Base-by-base conservation (phyloP, 2,329 filamentous ascomycete species). In the Chrysoporthe deuterocubensis region DNA sequence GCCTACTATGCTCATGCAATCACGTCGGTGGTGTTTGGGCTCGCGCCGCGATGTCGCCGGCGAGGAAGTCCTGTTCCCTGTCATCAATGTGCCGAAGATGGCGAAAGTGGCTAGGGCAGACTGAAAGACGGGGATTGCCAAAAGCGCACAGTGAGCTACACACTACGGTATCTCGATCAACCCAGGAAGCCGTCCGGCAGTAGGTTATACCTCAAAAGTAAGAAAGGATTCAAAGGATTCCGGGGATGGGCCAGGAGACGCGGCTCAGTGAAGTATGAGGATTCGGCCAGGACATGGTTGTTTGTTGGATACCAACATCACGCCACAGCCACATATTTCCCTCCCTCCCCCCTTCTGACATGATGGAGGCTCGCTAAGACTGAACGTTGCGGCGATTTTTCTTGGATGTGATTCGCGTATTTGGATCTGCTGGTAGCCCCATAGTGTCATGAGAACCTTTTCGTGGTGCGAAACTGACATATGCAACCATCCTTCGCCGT, bases 21-120 rank as follows among this genome's bases (percentile, higher is more conserved):
- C 48, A 26, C 7, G n/a, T 26, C n/a, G 48, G 48, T 26, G 46
- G n/a, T 50, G 48, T 8, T 26, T 50, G 13, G 48, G 9, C 8
- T 26, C n/a, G 4, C 48, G n/a, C 48, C 48, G 48, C 48, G 48
- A 50, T 50, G n/a, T 26, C 48, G 48, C 48, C 48, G 48, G 26
- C 48, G n/a, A 50, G 48, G 13, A 50, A 26, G 13, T 26, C 48
- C 26, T 21, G 48, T 26, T 50, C n/a, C 48, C 48, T 26, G 48
- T 50, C 48, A 50, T 50, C n/a, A 50, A 50, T 50, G 48, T 50
- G 48, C 48, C 48, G 48, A 50, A 50, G n/a, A 50, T 13, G 48
- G n/a, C n/a, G n/a, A 50, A 11, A 50, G 48, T 26, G n/a, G 48
- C n/a, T 2, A 26, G 48, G 48, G 9, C 2, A 11, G n/a, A 7